Evolutionary conservation across 352 stramenopile genomes (phyloP), one percentile per base, ranked within the genome.

Genomic region (Pythium vanterpoolii): DNA sequence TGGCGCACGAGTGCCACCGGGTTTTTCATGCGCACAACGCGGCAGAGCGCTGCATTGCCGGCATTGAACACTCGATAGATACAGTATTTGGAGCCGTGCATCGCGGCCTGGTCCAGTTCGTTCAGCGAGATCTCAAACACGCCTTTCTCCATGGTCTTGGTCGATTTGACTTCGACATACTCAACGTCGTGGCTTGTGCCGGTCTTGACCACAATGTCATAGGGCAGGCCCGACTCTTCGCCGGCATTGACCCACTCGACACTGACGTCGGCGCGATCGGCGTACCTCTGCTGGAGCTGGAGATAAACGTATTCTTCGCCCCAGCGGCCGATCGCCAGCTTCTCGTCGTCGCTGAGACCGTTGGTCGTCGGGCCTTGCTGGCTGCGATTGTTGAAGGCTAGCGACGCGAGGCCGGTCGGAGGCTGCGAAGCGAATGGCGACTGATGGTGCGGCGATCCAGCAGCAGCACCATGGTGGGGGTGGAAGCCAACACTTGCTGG

Each of bases 91-190:
- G 83, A 91, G 21, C 86, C 86, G 62, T 89, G 82, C 6, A 84
- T 72, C 18, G 71, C 72, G n/a, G 86, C 86, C 51, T 90, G 77
- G 64, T 95, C 83, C 60, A 95, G 64, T 57, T 95, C 86, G 66
- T 95, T 92, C 78, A 93, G 89, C 54, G 82, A 93, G 66, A 95
- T 95, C 78, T 95, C 86, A 45, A 95, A 95, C 55, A 89, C 70
- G 24, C 73, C 71, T 58, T 95, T 95, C 64, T 95, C 86, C 76
- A 89, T 91, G 21, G 84, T 95, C 30, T 84, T 82, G 39, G 86
- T 95, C 34, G 81, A 82, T 54, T 95, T 95, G 42, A 95, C 86
- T 59, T 95, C 86, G 28, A 93, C 74, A 63, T 89, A 95, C 69
- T 95, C 83, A 48, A 86, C 69, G 33, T 89, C 66, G 31, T 64